Percentiles rank a stretch among this genome's conserved stretches.
These are phyloP conservation scores for Phaffomyces thermotolerans DNA, from an alignment of 805 yeast genomes.

Conservation along the genomic window DNA sequence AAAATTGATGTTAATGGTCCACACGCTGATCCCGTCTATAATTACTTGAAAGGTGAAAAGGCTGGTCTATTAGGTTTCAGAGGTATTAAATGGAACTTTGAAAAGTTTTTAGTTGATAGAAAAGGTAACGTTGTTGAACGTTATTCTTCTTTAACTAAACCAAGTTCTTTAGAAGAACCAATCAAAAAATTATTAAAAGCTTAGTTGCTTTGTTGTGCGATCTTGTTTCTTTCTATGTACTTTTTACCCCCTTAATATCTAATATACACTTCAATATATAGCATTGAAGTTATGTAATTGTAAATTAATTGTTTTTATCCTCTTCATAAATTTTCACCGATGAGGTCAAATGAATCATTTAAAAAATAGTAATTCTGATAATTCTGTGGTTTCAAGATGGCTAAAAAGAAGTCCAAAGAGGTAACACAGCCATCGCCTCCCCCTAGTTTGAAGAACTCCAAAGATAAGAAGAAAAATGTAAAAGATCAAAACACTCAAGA, in stretches of 20 bases:
- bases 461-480: neutral
- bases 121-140: constrained; percentile 60
- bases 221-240: neutral
- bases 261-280: neutral
- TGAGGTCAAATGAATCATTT: neutral
- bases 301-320: too few species aligned
- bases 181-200: constrained; percentile 49
- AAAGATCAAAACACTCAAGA: neutral
- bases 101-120: constrained; percentile 56
- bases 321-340: neutral
- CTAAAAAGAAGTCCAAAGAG: constrained; percentile 3
- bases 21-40: constrained; percentile 72
- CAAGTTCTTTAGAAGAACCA: constrained; percentile 48
- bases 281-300: too few species aligned
- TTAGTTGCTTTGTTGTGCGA: neutral
- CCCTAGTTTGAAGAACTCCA: neutral
- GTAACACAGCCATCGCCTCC: neutral
- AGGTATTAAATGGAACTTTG: constrained; percentile 76
- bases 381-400: neutral
- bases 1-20: constrained; percentile 88
- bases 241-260: neutral
- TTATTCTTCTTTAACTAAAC: constrained; percentile 62
- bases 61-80: constrained; percentile 56
- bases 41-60: constrained; percentile 65
- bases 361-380: neutral